A percentile compares a stretch with the other conserved stretches of the same genome.
Evolutionary conservation across 805 yeast genomes (phyloP).

Genomic region (Starmerella geochares): DNA sequence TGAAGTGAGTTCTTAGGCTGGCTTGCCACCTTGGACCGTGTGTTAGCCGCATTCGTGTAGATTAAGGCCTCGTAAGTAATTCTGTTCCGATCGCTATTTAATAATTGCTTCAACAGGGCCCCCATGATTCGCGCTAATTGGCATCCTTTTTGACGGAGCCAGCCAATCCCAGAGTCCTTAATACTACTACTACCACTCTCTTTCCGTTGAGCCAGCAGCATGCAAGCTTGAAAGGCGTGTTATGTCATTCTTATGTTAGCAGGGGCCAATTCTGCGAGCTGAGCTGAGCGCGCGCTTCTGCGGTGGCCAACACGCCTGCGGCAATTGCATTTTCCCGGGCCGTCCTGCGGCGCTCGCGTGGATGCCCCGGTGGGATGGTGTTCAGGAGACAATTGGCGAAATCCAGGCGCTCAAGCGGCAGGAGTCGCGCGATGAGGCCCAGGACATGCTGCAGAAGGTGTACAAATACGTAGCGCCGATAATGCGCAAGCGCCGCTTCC

Average conservation of each 20-base stretch:
- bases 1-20: too few relatives aligned
- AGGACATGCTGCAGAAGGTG: conserved; percentile 53
- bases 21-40: too few relatives aligned
- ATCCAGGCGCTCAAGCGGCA: conserved; percentile 41
- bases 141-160: too few relatives aligned
- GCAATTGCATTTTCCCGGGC: neutral
- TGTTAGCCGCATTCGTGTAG: too few relatives aligned
- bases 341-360: neutral
- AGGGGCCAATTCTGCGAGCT: neutral
- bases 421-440: conserved; percentile 41
- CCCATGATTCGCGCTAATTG: too few relatives aligned
- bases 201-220: too few relatives aligned
- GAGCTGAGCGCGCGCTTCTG: neutral
- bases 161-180: too few relatives aligned
- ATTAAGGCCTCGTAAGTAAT: too few relatives aligned
- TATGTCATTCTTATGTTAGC: neutral
- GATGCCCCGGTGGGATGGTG: conserved; percentile 23
- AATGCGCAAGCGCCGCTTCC: conserved; percentile 56
- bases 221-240: too few relatives aligned
- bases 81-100: too few relatives aligned
- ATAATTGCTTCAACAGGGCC: too few relatives aligned
- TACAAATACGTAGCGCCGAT: conserved; percentile 66
- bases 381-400: conserved; percentile 18
- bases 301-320: neutral
- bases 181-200: too few relatives aligned